Percentiles rank a stretch among this genome's conserved stretches.
phyloP scores from a whole-genome alignment of 106 monocot genomes.

The Chionographis japonica region DNA sequence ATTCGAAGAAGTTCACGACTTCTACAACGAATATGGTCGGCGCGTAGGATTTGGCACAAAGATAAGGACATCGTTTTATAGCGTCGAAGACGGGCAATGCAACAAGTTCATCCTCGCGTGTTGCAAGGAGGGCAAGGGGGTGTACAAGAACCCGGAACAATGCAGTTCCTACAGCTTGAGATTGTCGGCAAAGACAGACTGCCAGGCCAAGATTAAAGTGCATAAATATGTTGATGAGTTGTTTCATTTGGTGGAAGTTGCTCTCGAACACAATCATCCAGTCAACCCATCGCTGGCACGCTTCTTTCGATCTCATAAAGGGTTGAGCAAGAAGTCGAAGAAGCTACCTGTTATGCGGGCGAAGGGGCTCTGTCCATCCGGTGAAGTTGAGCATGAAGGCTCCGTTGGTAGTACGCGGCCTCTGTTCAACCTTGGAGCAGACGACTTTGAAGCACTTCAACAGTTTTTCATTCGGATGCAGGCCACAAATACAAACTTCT shows the following conservation, averaged over 20 bases:
- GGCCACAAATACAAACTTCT: constrained; percentile 28
- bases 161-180: constrained; percentile 45
- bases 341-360: constrained; percentile 28
- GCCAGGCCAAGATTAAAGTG: constrained; percentile 44
- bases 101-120: constrained; percentile 46
- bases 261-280: constrained; percentile 52
- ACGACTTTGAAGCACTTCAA: constrained; percentile 29
- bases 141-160: constrained; percentile 42
- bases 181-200: constrained; percentile 41
- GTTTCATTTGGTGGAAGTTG: constrained; percentile 44
- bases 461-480: constrained; percentile 43
- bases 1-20: constrained; percentile 48
- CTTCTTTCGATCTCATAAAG: constrained; percentile 46
- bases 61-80: constrained; percentile 49
- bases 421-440: constrained; percentile 17
- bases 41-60: constrained; percentile 43
- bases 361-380: constrained; percentile 16
- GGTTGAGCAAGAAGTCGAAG: constrained; percentile 24
- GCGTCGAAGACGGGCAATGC: constrained; percentile 47
- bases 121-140: constrained; percentile 46
- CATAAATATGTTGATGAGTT: constrained; percentile 40
- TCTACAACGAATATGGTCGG: constrained; percentile 46
- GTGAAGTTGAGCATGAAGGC: constrained; percentile 29
- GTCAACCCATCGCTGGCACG: constrained; percentile 44
- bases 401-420: not conserved